A percentile compares a stretch with the other conserved stretches of the same genome.
These are phyloP conservation scores for Myrmaecium sp. DNA, from an alignment of 2,329 filamentous ascomycete species.

Conservation along the genomic window DNA sequence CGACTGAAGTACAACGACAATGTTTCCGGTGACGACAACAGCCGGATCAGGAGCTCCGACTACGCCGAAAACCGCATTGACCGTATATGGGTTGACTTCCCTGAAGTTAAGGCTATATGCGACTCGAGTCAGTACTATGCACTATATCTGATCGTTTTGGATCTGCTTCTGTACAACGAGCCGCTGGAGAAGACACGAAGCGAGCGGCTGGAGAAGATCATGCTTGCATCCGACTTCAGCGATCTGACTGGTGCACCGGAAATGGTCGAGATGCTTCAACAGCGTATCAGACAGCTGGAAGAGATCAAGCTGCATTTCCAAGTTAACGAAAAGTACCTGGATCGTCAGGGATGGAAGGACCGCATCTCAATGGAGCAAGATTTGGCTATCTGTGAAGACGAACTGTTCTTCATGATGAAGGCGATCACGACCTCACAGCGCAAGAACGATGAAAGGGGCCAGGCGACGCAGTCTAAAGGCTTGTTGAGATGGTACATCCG, in stretches of 20 bases:
- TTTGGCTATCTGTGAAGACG: conserved; percentile 77
- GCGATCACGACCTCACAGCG: conserved; percentile 93
- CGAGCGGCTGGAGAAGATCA: conserved; percentile 93
- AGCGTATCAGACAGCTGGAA: conserved; percentile 81
- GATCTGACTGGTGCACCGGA: conserved; percentile 85
- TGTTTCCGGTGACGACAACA: conserved; percentile 48
- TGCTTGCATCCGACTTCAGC: conserved; percentile 96
- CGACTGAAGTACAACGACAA: conserved; percentile 96
- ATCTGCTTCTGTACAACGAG: conserved; percentile 90
- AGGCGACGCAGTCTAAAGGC: conserved; percentile 54
- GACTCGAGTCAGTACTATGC: conserved; percentile 96
- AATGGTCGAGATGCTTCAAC: conserved; percentile 81
- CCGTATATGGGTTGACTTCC: conserved; percentile 93
- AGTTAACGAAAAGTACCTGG: conserved; percentile 71
- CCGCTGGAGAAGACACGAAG: conserved; percentile 93
- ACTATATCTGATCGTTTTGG: conserved; percentile 93
- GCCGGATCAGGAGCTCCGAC: conserved; percentile 24
- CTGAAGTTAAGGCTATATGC: conserved; percentile 82
- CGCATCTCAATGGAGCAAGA: conserved; percentile 78
- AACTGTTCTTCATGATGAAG: conserved; percentile 99
- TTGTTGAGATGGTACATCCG: conserved; percentile 83
- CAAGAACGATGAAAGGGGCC: conserved; percentile 53
- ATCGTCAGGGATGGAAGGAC: conserved; percentile 83
- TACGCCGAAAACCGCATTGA: conserved; percentile 69
- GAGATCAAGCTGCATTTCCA: conserved; percentile 97